These are phyloP conservation scores for Phytophthora foliorum DNA, from an alignment of 352 stramenopile genomes.

Conservation along the genomic window DNA sequence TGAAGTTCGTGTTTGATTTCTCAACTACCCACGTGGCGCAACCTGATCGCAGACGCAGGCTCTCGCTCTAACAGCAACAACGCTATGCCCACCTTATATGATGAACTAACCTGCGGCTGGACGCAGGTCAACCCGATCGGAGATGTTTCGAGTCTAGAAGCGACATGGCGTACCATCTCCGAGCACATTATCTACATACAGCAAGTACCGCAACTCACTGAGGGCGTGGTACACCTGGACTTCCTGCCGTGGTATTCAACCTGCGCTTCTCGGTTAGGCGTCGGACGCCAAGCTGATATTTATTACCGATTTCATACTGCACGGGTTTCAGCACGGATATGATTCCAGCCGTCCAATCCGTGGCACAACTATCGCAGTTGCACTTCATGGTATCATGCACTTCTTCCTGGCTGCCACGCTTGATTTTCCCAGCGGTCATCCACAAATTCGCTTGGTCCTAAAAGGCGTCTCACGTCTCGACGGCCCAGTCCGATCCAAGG, in stretches of 20 bases:
- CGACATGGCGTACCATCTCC: slow-evolving; percentile 21
- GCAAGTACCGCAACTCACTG: slow-evolving; percentile 5
- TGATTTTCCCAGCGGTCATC: slow-evolving; percentile 3
- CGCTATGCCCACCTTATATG: slow-evolving; percentile 1
- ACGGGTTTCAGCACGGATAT: slow-evolving; percentile 2
- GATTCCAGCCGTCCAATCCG: not conserved
- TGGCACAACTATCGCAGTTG: not conserved
- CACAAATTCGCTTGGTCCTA: slow-evolving; percentile 19
- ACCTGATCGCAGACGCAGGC: not conserved
- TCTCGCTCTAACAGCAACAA: slow-evolving; percentile 1
- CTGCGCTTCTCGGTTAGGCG: not conserved
- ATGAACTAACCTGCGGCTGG: slow-evolving; percentile 9
- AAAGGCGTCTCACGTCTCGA: slow-evolving; percentile 15
- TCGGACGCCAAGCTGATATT: not conserved
- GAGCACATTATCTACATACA: slow-evolving; percentile 10
- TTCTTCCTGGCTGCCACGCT: slow-evolving; percentile 1
- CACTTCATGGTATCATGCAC: not conserved
- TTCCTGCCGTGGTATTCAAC: not conserved
- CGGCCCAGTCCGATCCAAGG: slow-evolving; percentile 1
- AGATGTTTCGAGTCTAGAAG: not conserved
- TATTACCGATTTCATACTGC: slow-evolving; percentile 6
- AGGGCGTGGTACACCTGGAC: slow-evolving; percentile 5
- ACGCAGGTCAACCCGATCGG: not conserved
- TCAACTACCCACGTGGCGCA: slow-evolving; percentile 17
- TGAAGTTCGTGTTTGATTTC: not conserved